Conservation (phyloP, 352 stramenopile genomes). For the Phytophthora pisi region DNA sequence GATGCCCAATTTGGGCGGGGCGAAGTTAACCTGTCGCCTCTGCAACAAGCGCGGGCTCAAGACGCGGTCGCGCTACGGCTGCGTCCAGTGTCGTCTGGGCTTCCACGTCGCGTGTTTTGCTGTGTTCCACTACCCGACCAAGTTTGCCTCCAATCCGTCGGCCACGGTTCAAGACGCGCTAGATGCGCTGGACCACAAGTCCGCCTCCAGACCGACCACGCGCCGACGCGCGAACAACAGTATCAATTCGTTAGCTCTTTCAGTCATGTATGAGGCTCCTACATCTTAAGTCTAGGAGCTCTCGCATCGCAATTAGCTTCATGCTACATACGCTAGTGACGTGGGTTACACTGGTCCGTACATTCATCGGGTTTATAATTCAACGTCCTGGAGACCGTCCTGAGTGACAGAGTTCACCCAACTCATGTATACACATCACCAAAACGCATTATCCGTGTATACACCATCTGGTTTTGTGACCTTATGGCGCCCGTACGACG, state of each 20-base stretch:
- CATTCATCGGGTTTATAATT: not conserved
- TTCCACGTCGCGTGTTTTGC: slow-evolving; percentile 25
- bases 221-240: slow-evolving; percentile 13
- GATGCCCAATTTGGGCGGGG: slow-evolving; percentile 12
- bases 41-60: slow-evolving; percentile 23
- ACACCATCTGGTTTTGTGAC: not conserved
- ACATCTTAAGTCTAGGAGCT: too few species aligned
- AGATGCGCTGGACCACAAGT: not conserved
- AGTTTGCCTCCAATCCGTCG: slow-evolving; percentile 4
- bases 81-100: slow-evolving; percentile 16
- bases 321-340: too few species aligned
- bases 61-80: slow-evolving; percentile 14
- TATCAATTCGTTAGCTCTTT: slow-evolving; percentile 1
- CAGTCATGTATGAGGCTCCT: too few species aligned
- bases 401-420: too few species aligned
- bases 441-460: not conserved
- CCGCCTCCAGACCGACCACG: slow-evolving; percentile 3
- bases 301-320: too few species aligned
- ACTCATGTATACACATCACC: too few species aligned
- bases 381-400: not conserved
- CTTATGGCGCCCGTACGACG: slow-evolving; percentile 3
- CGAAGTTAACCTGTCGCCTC: slow-evolving; percentile 12
- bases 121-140: slow-evolving; percentile 17
- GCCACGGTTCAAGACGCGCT: slow-evolving; percentile 8
- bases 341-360: too few species aligned